Evolutionary conservation across 495 filamentous ascomycete genomes (phyloP), one percentile per base, ranked within the genome.

Genomic region (Neurospora sp.): DNA sequence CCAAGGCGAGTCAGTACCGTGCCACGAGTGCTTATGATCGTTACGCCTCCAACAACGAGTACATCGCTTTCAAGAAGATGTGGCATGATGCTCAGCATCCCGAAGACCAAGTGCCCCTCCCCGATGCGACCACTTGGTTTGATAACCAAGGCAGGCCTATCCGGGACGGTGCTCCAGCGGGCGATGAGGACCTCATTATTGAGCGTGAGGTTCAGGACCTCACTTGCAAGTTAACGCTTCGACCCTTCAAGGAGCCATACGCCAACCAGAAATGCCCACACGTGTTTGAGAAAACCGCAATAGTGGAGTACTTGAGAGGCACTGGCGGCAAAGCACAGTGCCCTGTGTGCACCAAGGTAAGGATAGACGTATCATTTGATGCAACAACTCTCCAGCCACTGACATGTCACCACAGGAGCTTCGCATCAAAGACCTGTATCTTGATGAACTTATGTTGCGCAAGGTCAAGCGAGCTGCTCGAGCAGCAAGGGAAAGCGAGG

Each of bases 221-320:
- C 69, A 91, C 90, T 77, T 97, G 94, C 76, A 93, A 93, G 0
- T 77, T 97, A n/a, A 94, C 94, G 1, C 84, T 97, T 53, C 84
- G 86, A 44, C 78, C 85, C n/a, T 93, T 93, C 84, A 82, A 83
- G 37, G 88, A 95, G 68, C 94, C 94, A 0, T 85, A 86, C 73
- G 94, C 87, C n/a, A 93, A 89, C 80, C 86, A 81, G 4, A 90
- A 91, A 75, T 97, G 94, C 83, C 89, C 87, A 9, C 94, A 97
- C 79, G 92, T 87, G 9, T 97, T 97, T 80, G 91, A 97, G 80
- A 90, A 88, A 75, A 75, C 81, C 3, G 92, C 92, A 7, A 93
- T 97, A 71, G 38, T 87, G 42, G 83, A 87, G 16, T 90, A 92
- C 82, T 87, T 96, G 42, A 68, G 75, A 4, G 71, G 74, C 27